Percentiles rank a stretch among this genome's conserved stretches.
phyloP scores from a whole-genome alignment of 148 eudicot genomes.

The Chenopodium suecicum region DNA sequence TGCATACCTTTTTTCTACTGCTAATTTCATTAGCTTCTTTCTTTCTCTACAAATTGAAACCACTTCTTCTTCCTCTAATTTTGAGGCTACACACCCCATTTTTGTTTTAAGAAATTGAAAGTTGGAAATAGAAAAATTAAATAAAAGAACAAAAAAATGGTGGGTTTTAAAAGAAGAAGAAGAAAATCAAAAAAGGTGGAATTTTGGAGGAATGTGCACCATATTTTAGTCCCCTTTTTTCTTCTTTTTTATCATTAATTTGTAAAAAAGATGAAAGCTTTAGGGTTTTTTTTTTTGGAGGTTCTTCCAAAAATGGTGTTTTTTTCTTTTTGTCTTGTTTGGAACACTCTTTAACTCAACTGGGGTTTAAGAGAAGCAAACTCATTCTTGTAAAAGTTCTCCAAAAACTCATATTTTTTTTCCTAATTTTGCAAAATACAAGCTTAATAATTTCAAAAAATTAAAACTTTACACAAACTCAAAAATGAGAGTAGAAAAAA shows the following conservation, averaged over 20 bases:
- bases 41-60: conserved; percentile 87
- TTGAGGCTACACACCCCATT: conserved; percentile 98
- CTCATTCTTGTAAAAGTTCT: conserved; percentile 22
- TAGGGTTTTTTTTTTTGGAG: conserved; percentile 14
- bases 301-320: conserved; percentile 25
- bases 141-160: not conserved
- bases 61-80: conserved; percentile 75
- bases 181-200: conserved; percentile 25
- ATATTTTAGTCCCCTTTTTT: conserved; percentile 24
- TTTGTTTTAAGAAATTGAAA: not conserved
- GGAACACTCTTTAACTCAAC: not conserved
- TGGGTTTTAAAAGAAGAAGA: conserved; percentile 18
- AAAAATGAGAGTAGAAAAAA: not conserved
- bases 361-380: conserved; percentile 33
- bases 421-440: conserved; percentile 16
- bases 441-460: not conserved
- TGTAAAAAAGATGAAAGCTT: conserved; percentile 27
- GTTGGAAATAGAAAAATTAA: too few relatives aligned
- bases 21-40: conserved; percentile 66
- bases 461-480: not conserved
- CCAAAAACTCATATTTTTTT: conserved; percentile 28
- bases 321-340: conserved; percentile 5
- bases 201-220: conserved; percentile 27
- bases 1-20: conserved; percentile 78
- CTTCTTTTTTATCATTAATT: conserved; percentile 32